Conservation (phyloP, 2,329 filamentous ascomycete genomes). For the Aspergillus viridinutans region DNA sequence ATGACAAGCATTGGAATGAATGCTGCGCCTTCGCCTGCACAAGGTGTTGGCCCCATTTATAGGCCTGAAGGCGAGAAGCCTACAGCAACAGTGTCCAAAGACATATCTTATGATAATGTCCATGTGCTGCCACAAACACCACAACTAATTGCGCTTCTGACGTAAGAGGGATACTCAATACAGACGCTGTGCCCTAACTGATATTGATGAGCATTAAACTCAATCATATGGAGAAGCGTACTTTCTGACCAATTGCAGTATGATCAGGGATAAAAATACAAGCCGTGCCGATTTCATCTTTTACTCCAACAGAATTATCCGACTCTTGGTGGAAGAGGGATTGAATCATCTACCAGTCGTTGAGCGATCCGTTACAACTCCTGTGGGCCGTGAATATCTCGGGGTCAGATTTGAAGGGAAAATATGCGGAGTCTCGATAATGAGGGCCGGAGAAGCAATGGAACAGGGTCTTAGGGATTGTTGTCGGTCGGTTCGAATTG, state of each 20-base stretch:
- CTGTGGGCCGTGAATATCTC: slow-evolving; percentile 80
- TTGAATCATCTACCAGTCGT: slow-evolving; percentile 93
- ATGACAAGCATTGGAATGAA: slow-evolving; percentile 26
- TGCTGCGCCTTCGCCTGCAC: slow-evolving; percentile 45
- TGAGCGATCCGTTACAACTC: slow-evolving; percentile 83
- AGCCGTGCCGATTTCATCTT: slow-evolving; percentile 96
- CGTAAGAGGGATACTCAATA: slow-evolving; percentile 59
- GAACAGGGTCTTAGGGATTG: slow-evolving; percentile 95
- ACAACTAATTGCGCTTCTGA: slow-evolving; percentile 93
- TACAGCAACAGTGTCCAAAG: slow-evolving; percentile 80
- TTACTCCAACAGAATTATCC: slow-evolving; percentile 97
- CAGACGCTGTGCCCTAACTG: slow-evolving; percentile 1
- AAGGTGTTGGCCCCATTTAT: slow-evolving; percentile 78
- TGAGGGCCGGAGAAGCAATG: slow-evolving; percentile 98
- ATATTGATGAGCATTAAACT: not conserved
- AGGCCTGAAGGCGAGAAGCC: slow-evolving; percentile 72
- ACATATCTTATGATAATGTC: slow-evolving; percentile 78
- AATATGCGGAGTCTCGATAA: slow-evolving; percentile 97
- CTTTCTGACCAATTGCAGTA: slow-evolving; percentile 51
- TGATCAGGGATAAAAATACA: slow-evolving; percentile 90
- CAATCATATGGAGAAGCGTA: slow-evolving; percentile 3
- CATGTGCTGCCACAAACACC: slow-evolving; percentile 88
- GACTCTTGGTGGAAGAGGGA: slow-evolving; percentile 91
- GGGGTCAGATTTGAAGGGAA: slow-evolving; percentile 96
- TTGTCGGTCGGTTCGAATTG: slow-evolving; percentile 94